Evolutionary conservation across 805 yeast genomes (phyloP), one percentile per base, ranked within the genome.

Genomic region (Pichia phayaonensis): DNA sequence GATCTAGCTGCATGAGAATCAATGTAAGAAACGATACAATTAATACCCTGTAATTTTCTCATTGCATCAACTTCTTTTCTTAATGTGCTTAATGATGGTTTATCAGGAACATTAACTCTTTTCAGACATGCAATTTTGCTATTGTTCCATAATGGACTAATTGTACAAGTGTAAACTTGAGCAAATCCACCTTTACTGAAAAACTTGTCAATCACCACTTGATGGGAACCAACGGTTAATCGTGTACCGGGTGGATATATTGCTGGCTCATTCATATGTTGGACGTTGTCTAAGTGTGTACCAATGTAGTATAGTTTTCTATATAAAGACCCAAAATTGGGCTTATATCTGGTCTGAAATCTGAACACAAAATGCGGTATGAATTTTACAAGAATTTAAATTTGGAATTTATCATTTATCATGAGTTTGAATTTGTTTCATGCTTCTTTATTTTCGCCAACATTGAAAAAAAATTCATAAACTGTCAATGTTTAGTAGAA

Each of bases 1-100:
- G 78, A 61, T 49, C 87, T 71, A 42, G 84, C 80, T 1, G 95
- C 94, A 61, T 84, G 83, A 2, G 90, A 84, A 62, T 86, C 95
- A 58, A 75, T 83, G 60, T 84, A 84, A 52, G 74, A 74, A 27
- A 86, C 94, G 47, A 84, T 80, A 56, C 77, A 74, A 26, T 79
- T 69, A 42, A 81, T 77, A 16, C 74, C 72, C 21, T 77, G 69
- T 49, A 86, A 65, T 47, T 76, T 71, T 59, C 85, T 77, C 94
- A 86, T 86, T 3, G 84, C 87, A 45, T 84, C 90, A 16, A 86
- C 94, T 63, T 86, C 95, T 50, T 79, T 81, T 21, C 92, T 64
- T 59, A 86, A 69, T 52, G 76, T 77, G 56, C 76, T 76, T 56
- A 86, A 69, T 1, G 90, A 90, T 26, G 73, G 69, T 56, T 85